Evolutionary conservation across 768 basidiomycete genomes (phyloP).

Genomic region (Rhodosporidiobolus odoratus): DNA sequence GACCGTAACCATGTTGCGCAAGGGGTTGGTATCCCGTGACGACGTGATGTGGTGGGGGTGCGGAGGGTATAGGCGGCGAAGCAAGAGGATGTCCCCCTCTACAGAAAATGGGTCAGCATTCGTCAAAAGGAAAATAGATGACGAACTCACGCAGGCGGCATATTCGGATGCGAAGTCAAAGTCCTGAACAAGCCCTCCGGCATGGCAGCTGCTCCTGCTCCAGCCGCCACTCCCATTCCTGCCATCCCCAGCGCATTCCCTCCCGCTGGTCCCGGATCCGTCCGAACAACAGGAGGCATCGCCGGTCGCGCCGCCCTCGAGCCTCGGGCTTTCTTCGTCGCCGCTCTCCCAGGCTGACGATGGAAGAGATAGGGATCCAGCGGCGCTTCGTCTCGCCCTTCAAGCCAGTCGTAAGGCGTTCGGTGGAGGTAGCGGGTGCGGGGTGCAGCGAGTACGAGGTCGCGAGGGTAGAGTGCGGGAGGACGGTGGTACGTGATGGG

Average conservation of each 20-base stretch:
- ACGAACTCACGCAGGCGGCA: not conserved
- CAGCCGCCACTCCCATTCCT: not conserved
- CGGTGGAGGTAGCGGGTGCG: fast-evolving
- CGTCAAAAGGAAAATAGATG: not conserved
- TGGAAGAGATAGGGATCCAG: constrained; percentile 25
- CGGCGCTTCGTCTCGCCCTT: not conserved
- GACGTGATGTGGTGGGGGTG: not conserved
- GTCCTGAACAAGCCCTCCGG: not conserved
- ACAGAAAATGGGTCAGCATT: not conserved
- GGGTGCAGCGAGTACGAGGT: not conserved
- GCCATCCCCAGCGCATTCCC: not conserved
- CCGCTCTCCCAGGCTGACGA: not conserved
- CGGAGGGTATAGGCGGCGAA: not conserved
- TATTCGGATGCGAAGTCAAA: not conserved
- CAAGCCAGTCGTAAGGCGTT: constrained; percentile 27
- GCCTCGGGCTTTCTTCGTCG: not conserved
- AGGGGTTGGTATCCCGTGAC: constrained; percentile 4
- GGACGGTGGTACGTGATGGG: constrained; percentile 33
- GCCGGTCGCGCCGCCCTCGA: not conserved
- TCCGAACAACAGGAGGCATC: not conserved
- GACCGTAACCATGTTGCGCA: not conserved
- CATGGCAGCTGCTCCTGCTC: not conserved
- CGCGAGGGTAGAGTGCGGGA: constrained; percentile 5
- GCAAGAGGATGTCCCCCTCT: not conserved
- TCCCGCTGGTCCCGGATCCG: not conserved